Evolutionary conservation across 2,329 filamentous ascomycete genomes (phyloP).

Genomic region (Remersonia thermophila): DNA sequence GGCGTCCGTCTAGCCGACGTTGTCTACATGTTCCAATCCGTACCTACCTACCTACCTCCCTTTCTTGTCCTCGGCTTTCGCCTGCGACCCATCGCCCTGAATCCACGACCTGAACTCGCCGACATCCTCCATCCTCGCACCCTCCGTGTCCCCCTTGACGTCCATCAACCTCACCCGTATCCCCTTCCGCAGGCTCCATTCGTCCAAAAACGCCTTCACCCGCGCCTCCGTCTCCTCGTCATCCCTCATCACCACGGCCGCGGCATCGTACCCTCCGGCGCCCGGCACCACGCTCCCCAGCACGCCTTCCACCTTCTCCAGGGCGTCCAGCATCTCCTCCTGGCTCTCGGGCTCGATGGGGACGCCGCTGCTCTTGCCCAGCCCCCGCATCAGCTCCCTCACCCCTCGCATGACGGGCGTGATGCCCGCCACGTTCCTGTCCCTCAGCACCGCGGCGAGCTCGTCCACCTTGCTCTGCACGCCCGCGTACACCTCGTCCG

Average conservation of each 20-base stretch:
- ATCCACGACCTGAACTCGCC: constrained; percentile 32
- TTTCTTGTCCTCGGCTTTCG: too few relatives aligned
- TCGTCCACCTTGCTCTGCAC: constrained; percentile 64
- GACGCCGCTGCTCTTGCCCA: constrained; percentile 63
- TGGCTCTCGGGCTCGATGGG: constrained; percentile 84
- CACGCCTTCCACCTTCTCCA: constrained; percentile 60
- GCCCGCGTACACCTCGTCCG: constrained; percentile 58
- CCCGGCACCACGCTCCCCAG: constrained; percentile 87
- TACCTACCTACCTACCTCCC: too few relatives aligned
- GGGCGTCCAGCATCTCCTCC: constrained; percentile 69
- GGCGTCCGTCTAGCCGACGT: too few relatives aligned
- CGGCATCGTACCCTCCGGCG: constrained; percentile 85
- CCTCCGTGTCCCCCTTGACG: constrained; percentile 63
- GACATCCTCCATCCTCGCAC: constrained; percentile 37
- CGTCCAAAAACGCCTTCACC: constrained; percentile 49
- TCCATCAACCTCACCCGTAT: constrained; percentile 55
- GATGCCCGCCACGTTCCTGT: constrained; percentile 32
- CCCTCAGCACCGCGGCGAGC: constrained; percentile 52
- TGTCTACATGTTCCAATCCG: too few relatives aligned
- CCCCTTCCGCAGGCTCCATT: constrained; percentile 50
- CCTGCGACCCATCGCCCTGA: too few relatives aligned
- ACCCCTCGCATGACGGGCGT: constrained; percentile 35
- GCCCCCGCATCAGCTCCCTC: constrained; percentile 56
- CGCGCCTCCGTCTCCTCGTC: constrained; percentile 48
- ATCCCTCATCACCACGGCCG: constrained; percentile 68